Conservation (phyloP, 1,284 basidiomycete species). For the Heliocybe sulcata region DNA sequence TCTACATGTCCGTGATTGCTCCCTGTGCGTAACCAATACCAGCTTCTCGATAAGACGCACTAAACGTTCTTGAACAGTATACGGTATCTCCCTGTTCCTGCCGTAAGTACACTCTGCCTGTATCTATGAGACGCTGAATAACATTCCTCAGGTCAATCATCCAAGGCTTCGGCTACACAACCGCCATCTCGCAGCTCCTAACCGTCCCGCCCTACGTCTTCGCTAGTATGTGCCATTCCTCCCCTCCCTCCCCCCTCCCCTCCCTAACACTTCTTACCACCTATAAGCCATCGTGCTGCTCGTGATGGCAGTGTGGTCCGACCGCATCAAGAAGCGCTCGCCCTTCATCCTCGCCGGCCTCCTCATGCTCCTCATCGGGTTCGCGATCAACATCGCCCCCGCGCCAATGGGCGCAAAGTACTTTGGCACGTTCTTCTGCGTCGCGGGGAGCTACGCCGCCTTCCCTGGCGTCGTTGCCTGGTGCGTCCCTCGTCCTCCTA, state of each 20-base stretch:
- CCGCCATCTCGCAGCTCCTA: constrained; percentile 55
- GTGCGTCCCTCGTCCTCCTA: constrained; percentile 24
- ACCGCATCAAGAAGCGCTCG: constrained; percentile 46
- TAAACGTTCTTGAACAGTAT: constrained; percentile 23
- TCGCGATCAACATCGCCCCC: constrained; percentile 55
- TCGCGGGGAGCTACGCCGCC: constrained; percentile 51
- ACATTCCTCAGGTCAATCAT: constrained; percentile 47
- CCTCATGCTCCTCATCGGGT: constrained; percentile 48
- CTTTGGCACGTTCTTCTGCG: constrained; percentile 60
- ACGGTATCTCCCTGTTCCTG: constrained; percentile 58
- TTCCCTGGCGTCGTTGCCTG: constrained; percentile 63
- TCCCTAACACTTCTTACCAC: background rate
- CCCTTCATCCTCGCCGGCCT: constrained; percentile 55
- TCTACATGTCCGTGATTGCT: constrained; percentile 51
- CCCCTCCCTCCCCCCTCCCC: background rate
- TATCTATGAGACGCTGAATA: background rate
- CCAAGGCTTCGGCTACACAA: constrained; percentile 46
- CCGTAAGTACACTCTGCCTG: constrained; percentile 35
- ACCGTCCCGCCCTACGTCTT: constrained; percentile 65
- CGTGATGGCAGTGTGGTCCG: constrained; percentile 50
- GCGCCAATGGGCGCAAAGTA: constrained; percentile 49
- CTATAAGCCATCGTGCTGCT: constrained; percentile 42
- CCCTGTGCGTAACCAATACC: constrained; percentile 38
- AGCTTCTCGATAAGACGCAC: constrained; percentile 4
- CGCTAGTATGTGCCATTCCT: constrained; percentile 35